Percentiles rank a stretch among this genome's conserved stretches.
Evolutionary conservation across 1,284 basidiomycete genomes (phyloP).

Genomic region (Boletus semigastroideus): DNA sequence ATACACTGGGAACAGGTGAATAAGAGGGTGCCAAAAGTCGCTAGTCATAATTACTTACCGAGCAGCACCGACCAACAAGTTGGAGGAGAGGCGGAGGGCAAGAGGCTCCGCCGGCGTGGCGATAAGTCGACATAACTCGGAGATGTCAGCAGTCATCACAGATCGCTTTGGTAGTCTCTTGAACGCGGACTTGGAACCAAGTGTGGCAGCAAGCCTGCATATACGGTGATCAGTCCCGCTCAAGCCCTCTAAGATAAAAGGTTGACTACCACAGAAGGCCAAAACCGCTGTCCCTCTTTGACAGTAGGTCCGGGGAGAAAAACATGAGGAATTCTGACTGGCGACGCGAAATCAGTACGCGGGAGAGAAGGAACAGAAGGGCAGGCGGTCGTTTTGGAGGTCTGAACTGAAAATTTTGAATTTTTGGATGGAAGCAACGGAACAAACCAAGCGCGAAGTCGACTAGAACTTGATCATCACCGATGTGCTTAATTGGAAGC

Average conservation of each 20-base stretch:
- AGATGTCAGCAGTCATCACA: conserved; percentile 77
- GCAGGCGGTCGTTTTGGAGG: not conserved
- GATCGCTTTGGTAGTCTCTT: conserved; percentile 78
- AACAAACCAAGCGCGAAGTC: conserved; percentile 27
- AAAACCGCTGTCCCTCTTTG: conserved; percentile 75
- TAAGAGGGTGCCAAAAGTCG: conserved; percentile 1
- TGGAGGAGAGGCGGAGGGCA: conserved; percentile 80
- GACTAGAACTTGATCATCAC: not conserved
- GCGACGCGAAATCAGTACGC: not conserved
- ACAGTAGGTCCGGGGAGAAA: conserved; percentile 70
- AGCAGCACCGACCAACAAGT: conserved; percentile 83
- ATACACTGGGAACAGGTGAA: conserved; percentile 52
- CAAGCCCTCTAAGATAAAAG: not conserved
- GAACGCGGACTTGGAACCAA: conserved; percentile 82
- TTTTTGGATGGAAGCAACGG: conserved; percentile 12
- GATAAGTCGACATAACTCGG: conserved; percentile 77
- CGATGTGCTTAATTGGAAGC: conserved; percentile 10
- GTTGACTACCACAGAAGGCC: conserved; percentile 68
- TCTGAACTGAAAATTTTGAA: not conserved
- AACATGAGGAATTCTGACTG: conserved; percentile 51
- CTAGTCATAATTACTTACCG: conserved; percentile 51
- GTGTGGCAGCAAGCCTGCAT: conserved; percentile 81
- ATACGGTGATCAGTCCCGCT: conserved; percentile 12
- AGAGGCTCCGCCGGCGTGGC: conserved; percentile 81
- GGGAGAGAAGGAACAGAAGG: no score